Percentiles rank a stretch among this genome's conserved stretches.
These are phyloP conservation scores for Leccinum fallax DNA, from an alignment of 1,284 basidiomycete genomes.

Conservation along the genomic window DNA sequence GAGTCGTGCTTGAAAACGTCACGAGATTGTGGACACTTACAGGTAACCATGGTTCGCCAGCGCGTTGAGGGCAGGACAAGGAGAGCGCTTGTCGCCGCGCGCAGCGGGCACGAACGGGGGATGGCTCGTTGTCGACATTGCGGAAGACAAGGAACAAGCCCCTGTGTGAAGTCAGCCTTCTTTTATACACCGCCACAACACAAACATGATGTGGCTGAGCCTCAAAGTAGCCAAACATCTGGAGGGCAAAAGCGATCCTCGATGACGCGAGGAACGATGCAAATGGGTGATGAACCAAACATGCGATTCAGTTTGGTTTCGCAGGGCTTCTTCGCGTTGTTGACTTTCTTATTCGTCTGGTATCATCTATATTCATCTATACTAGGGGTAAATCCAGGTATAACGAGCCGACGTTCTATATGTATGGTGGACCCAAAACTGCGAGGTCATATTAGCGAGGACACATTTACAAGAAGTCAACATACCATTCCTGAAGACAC, in stretches of 20 bases:
- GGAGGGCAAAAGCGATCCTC: no score
- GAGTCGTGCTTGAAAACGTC: constrained; percentile 37
- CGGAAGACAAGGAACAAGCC: constrained; percentile 17
- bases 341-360: not conserved
- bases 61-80: constrained; percentile 53
- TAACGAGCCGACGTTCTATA: constrained; percentile 22
- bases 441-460: constrained; percentile 1
- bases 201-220: constrained; percentile 16
- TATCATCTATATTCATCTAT: constrained; percentile 8
- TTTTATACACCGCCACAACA: constrained; percentile 10
- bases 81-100: constrained; percentile 41
- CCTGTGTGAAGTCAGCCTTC: constrained; percentile 21
- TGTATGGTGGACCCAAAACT: constrained; percentile 40
- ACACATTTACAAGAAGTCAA: constrained; percentile 8
- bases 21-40: constrained; percentile 36
- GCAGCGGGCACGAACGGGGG: constrained; percentile 42
- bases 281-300: no score
- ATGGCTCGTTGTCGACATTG: constrained; percentile 35
- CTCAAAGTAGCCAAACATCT: not conserved
- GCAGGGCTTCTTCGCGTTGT: not conserved
- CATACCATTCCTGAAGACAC: constrained; percentile 72
- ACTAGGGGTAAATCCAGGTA: constrained; percentile 1
- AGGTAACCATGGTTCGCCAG: constrained; percentile 50
- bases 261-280: no score
- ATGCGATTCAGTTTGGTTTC: not conserved